Conservation (phyloP, 2,329 filamentous ascomycete genomes). For the Apiospora sp. region DNA sequence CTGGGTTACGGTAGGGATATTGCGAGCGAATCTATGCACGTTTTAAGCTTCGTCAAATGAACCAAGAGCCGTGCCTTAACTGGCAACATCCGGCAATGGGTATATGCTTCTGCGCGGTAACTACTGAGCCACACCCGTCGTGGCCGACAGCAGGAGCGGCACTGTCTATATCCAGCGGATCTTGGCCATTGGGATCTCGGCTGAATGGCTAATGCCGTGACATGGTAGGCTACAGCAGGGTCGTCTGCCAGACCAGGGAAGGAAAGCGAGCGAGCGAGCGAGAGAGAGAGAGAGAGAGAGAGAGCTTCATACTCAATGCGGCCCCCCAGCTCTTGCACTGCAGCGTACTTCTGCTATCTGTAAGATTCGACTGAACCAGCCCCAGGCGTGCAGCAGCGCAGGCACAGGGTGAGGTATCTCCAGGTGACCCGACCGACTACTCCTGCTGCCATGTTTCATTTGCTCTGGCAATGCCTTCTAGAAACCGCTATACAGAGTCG, state of each 20-base stretch:
- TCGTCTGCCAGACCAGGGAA: slow-evolving; percentile 2
- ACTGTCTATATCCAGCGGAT: slow-evolving; percentile 45
- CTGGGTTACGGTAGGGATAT: slow-evolving; percentile 49
- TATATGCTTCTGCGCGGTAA: slow-evolving; percentile 39
- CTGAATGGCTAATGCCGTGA: slow-evolving; percentile 60
- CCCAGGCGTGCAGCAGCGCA: neutral
- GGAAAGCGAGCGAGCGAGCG: neutral
- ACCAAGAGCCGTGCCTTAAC: slow-evolving; percentile 40
- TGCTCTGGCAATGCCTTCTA: slow-evolving; percentile 20
- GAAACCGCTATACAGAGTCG: slow-evolving; percentile 20
- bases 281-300: slow-evolving; percentile 4
- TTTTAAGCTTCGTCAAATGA: slow-evolving; percentile 44
- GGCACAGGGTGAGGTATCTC: neutral
- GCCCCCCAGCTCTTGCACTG: slow-evolving; percentile 8
- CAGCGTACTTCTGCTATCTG: slow-evolving; percentile 12
- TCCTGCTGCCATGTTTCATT: slow-evolving; percentile 21
- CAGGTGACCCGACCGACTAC: slow-evolving; percentile 2
- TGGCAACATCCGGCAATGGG: slow-evolving; percentile 21
- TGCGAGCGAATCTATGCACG: slow-evolving; percentile 44
- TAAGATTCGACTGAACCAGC: neutral
- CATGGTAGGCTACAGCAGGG: slow-evolving; percentile 28
- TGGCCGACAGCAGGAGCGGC: slow-evolving; percentile 42
- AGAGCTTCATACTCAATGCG: slow-evolving; percentile 8
- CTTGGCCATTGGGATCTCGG: slow-evolving; percentile 52
- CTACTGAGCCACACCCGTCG: slow-evolving; percentile 51